A percentile compares a stretch with the other conserved stretches of the same genome.
phyloP scores from a whole-genome alignment of 495 filamentous ascomycete species.

The Diplogelasinospora grovesii region DNA sequence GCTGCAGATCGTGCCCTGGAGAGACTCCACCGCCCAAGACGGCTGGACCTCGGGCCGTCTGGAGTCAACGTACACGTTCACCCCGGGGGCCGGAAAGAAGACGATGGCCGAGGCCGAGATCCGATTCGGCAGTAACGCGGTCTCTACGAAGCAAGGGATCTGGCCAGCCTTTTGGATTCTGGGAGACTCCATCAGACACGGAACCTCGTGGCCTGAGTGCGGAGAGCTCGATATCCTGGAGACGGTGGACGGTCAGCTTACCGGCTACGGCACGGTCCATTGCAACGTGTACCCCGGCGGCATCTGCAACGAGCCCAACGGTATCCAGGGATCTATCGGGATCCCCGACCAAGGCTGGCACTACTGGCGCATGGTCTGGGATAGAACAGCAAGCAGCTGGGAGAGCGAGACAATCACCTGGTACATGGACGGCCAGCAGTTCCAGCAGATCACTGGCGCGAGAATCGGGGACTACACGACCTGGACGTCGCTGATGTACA shows the following conservation, averaged over 20 bases:
- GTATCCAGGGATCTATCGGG: slow-evolving; percentile 24
- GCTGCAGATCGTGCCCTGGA: slow-evolving; percentile 40
- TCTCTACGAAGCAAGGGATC: slow-evolving; percentile 38
- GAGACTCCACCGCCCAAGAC: slow-evolving; percentile 18
- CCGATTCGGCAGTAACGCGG: slow-evolving; percentile 34
- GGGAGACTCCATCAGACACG: slow-evolving; percentile 34
- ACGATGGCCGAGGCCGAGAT: slow-evolving; percentile 39
- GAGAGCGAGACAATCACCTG: slow-evolving; percentile 39
- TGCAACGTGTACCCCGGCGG: slow-evolving; percentile 38
- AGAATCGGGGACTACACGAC: slow-evolving; percentile 28
- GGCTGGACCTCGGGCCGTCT: slow-evolving; percentile 45
- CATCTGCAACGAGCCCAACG: slow-evolving; percentile 41
- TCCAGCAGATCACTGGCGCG: slow-evolving; percentile 32
- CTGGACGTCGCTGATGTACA: slow-evolving; percentile 33
- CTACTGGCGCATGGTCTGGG: slow-evolving; percentile 40
- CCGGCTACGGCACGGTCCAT: slow-evolving; percentile 42
- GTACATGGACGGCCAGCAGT: slow-evolving; percentile 39
- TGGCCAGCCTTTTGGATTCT: slow-evolving; percentile 52
- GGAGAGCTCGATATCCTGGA: slow-evolving; percentile 49
- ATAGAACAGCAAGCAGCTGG: slow-evolving; percentile 34
- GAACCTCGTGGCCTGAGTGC: slow-evolving; percentile 38
- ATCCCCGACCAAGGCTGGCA: slow-evolving; percentile 41
- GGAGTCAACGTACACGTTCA: slow-evolving; percentile 40
- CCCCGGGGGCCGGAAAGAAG: slow-evolving; percentile 27
- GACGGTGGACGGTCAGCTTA: slow-evolving; percentile 38